phyloP scores from a whole-genome alignment of 345 rosid genomes.

The Citrus australasica region DNA sequence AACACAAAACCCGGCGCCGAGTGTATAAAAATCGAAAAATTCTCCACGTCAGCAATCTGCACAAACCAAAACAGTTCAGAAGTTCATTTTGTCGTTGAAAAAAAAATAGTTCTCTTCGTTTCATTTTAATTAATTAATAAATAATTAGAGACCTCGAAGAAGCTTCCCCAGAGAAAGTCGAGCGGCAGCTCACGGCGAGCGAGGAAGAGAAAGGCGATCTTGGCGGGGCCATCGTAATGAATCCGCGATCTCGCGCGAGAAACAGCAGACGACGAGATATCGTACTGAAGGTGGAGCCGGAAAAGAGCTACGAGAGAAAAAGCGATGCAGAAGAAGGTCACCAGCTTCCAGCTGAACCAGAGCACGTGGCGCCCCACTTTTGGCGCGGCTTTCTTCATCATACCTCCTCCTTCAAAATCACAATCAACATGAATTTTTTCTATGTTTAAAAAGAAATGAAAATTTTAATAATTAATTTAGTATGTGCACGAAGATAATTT shows the following conservation, averaged over 20 bases:
- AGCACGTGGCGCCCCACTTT: slow-evolving; percentile 34
- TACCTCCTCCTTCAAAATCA: slow-evolving; percentile 18
- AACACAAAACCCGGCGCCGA: slow-evolving; percentile 77
- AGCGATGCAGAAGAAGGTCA: slow-evolving; percentile 41
- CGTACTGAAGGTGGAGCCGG: slow-evolving; percentile 37
- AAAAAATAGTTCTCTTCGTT: too few species aligned
- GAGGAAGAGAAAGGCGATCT: slow-evolving; percentile 65
- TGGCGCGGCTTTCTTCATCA: slow-evolving; percentile 49
- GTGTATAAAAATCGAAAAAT: slow-evolving; percentile 69
- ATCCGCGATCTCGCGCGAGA: slow-evolving; percentile 37
- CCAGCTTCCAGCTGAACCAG: slow-evolving; percentile 65
- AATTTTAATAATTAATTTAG: not conserved
- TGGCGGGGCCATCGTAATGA: slow-evolving; percentile 39
- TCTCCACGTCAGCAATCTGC: slow-evolving; percentile 57
- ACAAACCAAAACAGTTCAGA: not conserved
- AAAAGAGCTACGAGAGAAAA: slow-evolving; percentile 53
- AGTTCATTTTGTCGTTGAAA: too few species aligned
- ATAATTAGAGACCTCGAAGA: slow-evolving; percentile 51
- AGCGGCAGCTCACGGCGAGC: slow-evolving; percentile 55
- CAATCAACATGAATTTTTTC: not conserved
- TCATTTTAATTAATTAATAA: too few species aligned
- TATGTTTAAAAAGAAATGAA: not conserved
- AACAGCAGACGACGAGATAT: slow-evolving; percentile 19
- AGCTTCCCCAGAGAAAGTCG: slow-evolving; percentile 68
- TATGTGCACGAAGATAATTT: not conserved